phyloP scores from a whole-genome alignment of 2,329 filamentous ascomycete species.

The Sporothrix inflata region DNA sequence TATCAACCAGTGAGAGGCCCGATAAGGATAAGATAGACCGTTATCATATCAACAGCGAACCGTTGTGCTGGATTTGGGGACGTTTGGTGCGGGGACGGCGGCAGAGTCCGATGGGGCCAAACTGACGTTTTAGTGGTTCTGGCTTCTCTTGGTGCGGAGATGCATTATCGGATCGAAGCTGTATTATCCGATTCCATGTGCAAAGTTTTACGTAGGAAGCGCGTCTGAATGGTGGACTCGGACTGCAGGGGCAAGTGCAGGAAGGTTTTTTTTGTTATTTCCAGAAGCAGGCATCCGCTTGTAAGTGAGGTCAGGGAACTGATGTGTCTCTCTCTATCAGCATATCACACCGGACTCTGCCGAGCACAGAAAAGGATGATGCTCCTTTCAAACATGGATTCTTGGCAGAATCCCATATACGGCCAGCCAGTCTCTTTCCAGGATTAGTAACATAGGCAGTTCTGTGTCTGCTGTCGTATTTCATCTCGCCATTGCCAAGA shows the following conservation, averaged over 20 bases:
- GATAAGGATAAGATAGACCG: slow-evolving; percentile 25
- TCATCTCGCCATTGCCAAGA: neutral
- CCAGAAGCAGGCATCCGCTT: neutral
- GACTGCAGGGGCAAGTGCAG: no score
- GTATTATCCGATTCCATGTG: slow-evolving; percentile 10
- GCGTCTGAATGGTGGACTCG: neutral
- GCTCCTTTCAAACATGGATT: neutral
- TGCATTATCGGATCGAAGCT: slow-evolving; percentile 7
- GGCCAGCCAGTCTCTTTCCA: neutral
- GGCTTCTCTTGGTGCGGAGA: neutral
- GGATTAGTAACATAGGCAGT: neutral
- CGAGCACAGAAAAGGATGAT: neutral
- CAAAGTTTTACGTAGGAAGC: slow-evolving; percentile 15
- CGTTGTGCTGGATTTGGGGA: neutral
- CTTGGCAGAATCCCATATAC: neutral
- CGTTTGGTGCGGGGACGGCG: slow-evolving; percentile 20
- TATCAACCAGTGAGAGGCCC: slow-evolving; percentile 17
- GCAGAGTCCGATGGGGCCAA: slow-evolving; percentile 28
- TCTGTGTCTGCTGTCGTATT: neutral
- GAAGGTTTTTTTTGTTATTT: neutral
- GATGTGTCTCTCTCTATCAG: neutral
- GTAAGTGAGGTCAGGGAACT: neutral
- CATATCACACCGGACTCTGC: neutral
- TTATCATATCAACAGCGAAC: slow-evolving; percentile 21
- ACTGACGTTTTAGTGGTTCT: slow-evolving; percentile 9